Percentiles rank a stretch among this genome's conserved stretches.
phyloP scores from a whole-genome alignment of 768 basidiomycete genomes.

The Tylopilus vinaceipallidus region DNA sequence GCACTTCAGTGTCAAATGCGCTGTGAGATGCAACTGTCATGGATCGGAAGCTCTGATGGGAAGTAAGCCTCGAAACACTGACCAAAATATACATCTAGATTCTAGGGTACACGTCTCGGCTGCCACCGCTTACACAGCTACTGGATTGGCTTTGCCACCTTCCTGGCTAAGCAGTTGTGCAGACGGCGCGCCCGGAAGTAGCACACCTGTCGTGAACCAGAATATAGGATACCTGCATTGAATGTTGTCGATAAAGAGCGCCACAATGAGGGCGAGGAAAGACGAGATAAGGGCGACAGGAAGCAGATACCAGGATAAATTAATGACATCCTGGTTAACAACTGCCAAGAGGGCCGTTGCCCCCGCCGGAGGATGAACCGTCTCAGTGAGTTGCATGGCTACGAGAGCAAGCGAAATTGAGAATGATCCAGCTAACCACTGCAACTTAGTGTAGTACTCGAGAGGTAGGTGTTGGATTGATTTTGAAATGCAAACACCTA shows the following conservation, averaged over 20 bases:
- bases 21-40: constrained; percentile 1
- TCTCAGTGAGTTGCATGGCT: constrained; percentile 51
- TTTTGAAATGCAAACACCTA: constrained; percentile 50
- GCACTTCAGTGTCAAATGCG: background rate
- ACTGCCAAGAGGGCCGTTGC: constrained; percentile 54
- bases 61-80: background rate
- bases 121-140: background rate
- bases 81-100: constrained; percentile 2
- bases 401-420: constrained; percentile 43
- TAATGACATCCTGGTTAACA: constrained; percentile 40
- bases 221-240: constrained; percentile 46
- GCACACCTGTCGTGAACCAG: constrained; percentile 36
- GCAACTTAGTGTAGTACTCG: constrained; percentile 41
- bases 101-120: background rate
- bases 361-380: constrained; percentile 56
- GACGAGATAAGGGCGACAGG: constrained; percentile 51
- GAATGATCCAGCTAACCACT: constrained; percentile 40
- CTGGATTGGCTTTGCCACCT: background rate
- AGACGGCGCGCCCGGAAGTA: background rate
- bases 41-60: background rate
- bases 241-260: constrained; percentile 49
- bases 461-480: constrained; percentile 46
- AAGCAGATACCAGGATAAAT: constrained; percentile 53
- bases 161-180: background rate
- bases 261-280: constrained; percentile 41